phyloP scores from a whole-genome alignment of 352 stramenopile species.

The Phytophthora kernoviae region DNA sequence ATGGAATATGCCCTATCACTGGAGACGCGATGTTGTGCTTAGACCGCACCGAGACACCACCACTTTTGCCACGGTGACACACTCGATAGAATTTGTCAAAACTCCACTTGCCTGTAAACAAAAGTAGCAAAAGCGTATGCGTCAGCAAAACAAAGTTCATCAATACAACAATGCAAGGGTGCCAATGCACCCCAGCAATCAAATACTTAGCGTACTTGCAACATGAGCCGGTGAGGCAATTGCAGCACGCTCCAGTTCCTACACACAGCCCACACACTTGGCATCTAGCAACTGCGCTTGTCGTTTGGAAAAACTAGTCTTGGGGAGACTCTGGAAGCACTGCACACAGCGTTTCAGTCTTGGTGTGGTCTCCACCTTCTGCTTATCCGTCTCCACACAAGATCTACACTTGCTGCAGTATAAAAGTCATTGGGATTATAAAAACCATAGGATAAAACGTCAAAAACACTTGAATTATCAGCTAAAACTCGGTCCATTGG shows the following conservation, averaged over 20 bases:
- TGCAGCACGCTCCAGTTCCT: conserved; percentile 49
- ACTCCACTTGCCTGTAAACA: conserved; percentile 53
- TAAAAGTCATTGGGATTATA: too few species aligned
- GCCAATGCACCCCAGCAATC: too few species aligned
- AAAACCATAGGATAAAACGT: too few species aligned
- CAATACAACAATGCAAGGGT: too few species aligned
- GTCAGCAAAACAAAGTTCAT: conserved; percentile 2
- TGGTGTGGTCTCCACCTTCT: conserved; percentile 16
- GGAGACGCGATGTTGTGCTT: conserved; percentile 77
- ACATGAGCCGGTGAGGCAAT: conserved; percentile 25
- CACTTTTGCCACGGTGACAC: conserved; percentile 68
- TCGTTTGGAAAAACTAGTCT: conserved; percentile 72
- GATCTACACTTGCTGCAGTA: conserved; percentile 60
- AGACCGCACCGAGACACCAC: conserved; percentile 65
- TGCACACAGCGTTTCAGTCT: conserved; percentile 72
- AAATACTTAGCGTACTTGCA: conserved; percentile 27
- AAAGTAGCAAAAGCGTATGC: background rate
- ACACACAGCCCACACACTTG: conserved; percentile 67
- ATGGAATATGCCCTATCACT: conserved; percentile 58
- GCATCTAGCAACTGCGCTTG: conserved; percentile 63
- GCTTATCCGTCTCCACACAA: conserved; percentile 50
- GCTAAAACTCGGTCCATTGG: too few species aligned
- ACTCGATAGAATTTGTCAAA: conserved; percentile 72
- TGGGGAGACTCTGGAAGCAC: conserved; percentile 73
- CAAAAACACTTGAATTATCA: too few species aligned